Evolutionary conservation across 2,329 filamentous ascomycete genomes (phyloP), one percentile per base, ranked within the genome.

Genomic region (Cercospora sp.): DNA sequence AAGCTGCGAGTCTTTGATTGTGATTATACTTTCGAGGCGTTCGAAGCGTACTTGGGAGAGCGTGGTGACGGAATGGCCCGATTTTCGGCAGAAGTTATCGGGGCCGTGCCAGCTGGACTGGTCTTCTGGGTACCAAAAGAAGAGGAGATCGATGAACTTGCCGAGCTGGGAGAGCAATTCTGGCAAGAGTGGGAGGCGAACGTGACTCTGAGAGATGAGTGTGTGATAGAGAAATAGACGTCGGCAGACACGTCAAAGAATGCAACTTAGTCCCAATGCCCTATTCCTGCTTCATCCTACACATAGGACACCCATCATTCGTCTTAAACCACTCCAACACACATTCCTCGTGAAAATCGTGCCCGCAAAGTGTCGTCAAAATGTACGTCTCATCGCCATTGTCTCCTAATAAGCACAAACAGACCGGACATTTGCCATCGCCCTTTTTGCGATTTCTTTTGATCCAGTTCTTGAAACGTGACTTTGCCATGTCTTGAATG

Each of bases 341-440:
- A 59, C 62, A 65, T 2, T 45, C 37, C 21, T 65, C 51, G 21
- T 65, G 62, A 49, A 65, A 65, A 45, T 40, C 21, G 18, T 65
- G 62, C 10, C 24, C 21, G 40, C 62, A 65, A 12, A 24, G 53
- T 37, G 62, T 65, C 32, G 53, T 65, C 10, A 65, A 24, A 12
- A 65, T 59, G n/a, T 37, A 57, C 0, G 16, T 24, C 18, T 58
- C 51, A 9, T 21, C 62, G 6, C 51, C 53, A 9, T 18, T 13
- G 8, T 65, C 62, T 37, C 51, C 62, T 18, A 43, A 34, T 16
- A 16, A 4, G 3, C 37, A n/a, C 62, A 65, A 49, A 24, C 62
- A 65, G n/a, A 65, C 58, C 5, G 53, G 24, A 59, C 62, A 65
- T 21, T 59, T 53, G 5, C 40, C 62, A 21, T 40, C n/a, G 2